Conservation (phyloP, 495 filamentous ascomycete genomes). For the Aspergillus panamensis region DNA sequence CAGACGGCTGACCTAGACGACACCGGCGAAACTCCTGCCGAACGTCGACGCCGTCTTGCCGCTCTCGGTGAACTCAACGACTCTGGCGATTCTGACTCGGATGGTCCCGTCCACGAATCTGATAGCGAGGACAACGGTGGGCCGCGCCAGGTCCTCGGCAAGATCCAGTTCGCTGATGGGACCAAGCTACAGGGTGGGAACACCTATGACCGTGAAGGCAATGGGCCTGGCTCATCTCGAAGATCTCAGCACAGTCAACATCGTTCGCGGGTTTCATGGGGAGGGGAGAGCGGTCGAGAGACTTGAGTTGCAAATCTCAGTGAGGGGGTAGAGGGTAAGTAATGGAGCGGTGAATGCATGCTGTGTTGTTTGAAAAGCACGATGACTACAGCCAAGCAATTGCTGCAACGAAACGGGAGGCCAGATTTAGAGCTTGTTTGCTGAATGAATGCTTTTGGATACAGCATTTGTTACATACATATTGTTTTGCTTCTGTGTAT, state of each 20-base stretch:
- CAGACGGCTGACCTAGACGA: conserved; percentile 39
- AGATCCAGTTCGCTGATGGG: conserved; percentile 35
- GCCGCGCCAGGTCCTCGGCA: conserved; percentile 22
- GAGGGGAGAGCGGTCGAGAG: conserved; percentile 30
- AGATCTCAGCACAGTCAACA: conserved; percentile 5
- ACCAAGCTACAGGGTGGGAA: conserved; percentile 22
- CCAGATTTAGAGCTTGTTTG: not conserved
- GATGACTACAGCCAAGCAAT: not conserved
- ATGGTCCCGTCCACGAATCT: conserved; percentile 33
- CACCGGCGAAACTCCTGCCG: conserved; percentile 73
- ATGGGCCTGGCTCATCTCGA: conserved; percentile 10
- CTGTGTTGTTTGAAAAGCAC: not conserved
- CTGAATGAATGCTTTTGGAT: not conserved
- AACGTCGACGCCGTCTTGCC: conserved; percentile 76
- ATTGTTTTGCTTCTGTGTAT: conserved; percentile 12
- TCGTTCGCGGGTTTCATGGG: conserved; percentile 26
- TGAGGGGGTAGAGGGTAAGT: not conserved
- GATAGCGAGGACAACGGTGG: conserved; percentile 33
- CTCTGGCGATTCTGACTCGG: conserved; percentile 61
- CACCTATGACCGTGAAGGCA: conserved; percentile 16
- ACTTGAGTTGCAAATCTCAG: conserved; percentile 1
- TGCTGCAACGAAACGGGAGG: not conserved
- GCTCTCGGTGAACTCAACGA: conserved; percentile 68
- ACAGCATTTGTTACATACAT: conserved; percentile 3
- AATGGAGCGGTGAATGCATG: not conserved